Evolutionary conservation across 2,329 filamentous ascomycete genomes (phyloP).

Genomic region (Penicillium nordicum): DNA sequence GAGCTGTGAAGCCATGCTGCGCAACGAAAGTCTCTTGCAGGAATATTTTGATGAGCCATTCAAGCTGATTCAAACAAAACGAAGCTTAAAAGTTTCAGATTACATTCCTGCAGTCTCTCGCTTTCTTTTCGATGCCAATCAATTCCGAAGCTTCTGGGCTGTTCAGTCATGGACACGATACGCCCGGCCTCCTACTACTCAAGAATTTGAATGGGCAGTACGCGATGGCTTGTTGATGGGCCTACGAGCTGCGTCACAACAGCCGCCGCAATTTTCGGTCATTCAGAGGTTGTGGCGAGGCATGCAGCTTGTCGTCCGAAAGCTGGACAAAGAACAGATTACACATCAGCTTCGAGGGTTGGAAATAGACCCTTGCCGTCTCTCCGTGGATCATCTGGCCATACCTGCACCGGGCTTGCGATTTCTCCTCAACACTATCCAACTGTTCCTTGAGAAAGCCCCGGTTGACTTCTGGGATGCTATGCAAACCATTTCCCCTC

Average conservation of each 20-base stretch:
- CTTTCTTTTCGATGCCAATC: slow-evolving; percentile 76
- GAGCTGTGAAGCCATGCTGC: slow-evolving; percentile 76
- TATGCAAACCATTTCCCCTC: slow-evolving; percentile 74
- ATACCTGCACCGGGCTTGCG: slow-evolving; percentile 61
- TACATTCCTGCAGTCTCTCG: slow-evolving; percentile 77
- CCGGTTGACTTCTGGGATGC: slow-evolving; percentile 84
- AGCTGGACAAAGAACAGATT: slow-evolving; percentile 70
- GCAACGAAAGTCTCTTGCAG: slow-evolving; percentile 51
- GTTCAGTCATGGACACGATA: slow-evolving; percentile 65
- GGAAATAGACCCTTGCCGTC: slow-evolving; percentile 64
- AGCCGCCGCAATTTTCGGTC: slow-evolving; percentile 49
- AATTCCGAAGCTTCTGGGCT: slow-evolving; percentile 64
- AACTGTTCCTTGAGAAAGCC: slow-evolving; percentile 68
- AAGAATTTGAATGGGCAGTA: slow-evolving; percentile 85
- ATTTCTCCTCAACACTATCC: slow-evolving; percentile 67
- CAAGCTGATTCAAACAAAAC: slow-evolving; percentile 71
- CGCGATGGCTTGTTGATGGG: slow-evolving; percentile 67
- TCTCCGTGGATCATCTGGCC: slow-evolving; percentile 65
- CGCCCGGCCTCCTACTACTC: slow-evolving; percentile 59
- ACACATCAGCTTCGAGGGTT: slow-evolving; percentile 74
- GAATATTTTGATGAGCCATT: slow-evolving; percentile 79
- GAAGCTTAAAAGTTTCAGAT: slow-evolving; percentile 69
- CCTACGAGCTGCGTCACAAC: slow-evolving; percentile 60
- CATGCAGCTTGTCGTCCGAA: slow-evolving; percentile 68
- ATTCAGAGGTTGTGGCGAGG: slow-evolving; percentile 78